Evolutionary conservation across 2,329 filamentous ascomycete species (phyloP).

Genomic region (Cladosporium sp.): DNA sequence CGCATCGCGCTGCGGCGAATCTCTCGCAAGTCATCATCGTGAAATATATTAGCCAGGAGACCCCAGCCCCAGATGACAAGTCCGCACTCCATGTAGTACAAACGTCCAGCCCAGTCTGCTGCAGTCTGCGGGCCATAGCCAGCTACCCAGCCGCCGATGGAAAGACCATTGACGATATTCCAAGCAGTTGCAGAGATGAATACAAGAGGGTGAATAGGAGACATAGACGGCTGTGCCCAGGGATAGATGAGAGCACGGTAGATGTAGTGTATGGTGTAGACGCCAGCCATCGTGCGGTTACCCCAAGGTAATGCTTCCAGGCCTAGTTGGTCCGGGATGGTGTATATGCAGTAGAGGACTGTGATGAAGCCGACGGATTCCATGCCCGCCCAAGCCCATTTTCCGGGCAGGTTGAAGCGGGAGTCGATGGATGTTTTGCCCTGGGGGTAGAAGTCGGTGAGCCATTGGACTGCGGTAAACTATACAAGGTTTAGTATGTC

Average conservation of each 20-base stretch:
- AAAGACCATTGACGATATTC: conserved; percentile 78
- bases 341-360: conserved; percentile 76
- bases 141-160: conserved; percentile 76
- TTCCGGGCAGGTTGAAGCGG: conserved; percentile 82
- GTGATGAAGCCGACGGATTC: conserved; percentile 77
- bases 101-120: conserved; percentile 51
- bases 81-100: conserved; percentile 59
- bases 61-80: conserved; percentile 75
- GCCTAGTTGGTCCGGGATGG: conserved; percentile 62
- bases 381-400: conserved; percentile 85
- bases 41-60: conserved; percentile 78
- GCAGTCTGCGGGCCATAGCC: conserved; percentile 73
- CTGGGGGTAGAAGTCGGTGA: conserved; percentile 79
- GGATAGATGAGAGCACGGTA: conserved; percentile 87
- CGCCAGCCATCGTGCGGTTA: conserved; percentile 72
- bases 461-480: conserved; percentile 74
- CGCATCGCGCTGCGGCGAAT: conserved; percentile 72
- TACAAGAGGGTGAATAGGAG: conserved; percentile 75
- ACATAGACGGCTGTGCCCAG: conserved; percentile 83
- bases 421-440: conserved; percentile 84
- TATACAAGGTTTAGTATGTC: conserved; percentile 42
- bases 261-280: conserved; percentile 80
- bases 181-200: conserved; percentile 67
- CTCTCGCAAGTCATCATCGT: conserved; percentile 86
- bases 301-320: conserved; percentile 67